A percentile compares a stretch with the other conserved stretches of the same genome.
These are phyloP conservation scores for Trametes coccinea DNA, from an alignment of 768 basidiomycete species.

Conservation along the genomic window DNA sequence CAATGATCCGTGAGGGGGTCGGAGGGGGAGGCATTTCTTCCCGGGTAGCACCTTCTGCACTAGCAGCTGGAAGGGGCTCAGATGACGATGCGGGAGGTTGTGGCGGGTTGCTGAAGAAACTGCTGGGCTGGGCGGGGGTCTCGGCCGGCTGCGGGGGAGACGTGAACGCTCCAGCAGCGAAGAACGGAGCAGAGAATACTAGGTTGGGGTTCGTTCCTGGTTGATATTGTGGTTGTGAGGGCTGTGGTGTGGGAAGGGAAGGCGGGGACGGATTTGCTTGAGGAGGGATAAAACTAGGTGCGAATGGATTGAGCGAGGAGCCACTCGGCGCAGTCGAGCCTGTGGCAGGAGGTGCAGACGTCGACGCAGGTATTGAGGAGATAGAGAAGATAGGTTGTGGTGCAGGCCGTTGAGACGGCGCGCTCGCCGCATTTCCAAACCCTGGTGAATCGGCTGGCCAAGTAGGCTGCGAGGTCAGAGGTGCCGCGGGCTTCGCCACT, in stretches of 20 bases:
- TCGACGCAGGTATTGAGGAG: background rate
- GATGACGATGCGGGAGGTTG: background rate
- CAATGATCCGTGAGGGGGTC: constrained; percentile 19
- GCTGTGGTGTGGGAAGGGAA: background rate
- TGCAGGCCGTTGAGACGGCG: background rate
- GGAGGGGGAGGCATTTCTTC: constrained; percentile 7
- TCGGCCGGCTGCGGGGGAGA: background rate
- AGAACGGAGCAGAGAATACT: constrained; percentile 4
- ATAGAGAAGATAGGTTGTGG: constrained; percentile 2
- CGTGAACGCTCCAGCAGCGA: background rate
- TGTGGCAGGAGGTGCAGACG: background rate
- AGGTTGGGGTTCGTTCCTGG: background rate
- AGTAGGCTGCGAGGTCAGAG: constrained; percentile 8
- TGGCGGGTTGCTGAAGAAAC: background rate
- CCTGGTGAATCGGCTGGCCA: constrained; percentile 10
- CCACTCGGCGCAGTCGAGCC: background rate
- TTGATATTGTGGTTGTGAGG: background rate
- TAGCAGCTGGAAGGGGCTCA: background rate
- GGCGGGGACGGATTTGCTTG: background rate
- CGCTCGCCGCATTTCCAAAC: background rate
- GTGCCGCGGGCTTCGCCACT: background rate
- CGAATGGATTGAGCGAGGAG: constrained; percentile 16
- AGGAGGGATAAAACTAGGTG: constrained; percentile 11
- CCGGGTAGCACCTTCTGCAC: background rate
- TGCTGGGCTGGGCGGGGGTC: background rate